phyloP scores from a whole-genome alignment of 352 stramenopile genomes.

The Pythium dissotocum region DNA sequence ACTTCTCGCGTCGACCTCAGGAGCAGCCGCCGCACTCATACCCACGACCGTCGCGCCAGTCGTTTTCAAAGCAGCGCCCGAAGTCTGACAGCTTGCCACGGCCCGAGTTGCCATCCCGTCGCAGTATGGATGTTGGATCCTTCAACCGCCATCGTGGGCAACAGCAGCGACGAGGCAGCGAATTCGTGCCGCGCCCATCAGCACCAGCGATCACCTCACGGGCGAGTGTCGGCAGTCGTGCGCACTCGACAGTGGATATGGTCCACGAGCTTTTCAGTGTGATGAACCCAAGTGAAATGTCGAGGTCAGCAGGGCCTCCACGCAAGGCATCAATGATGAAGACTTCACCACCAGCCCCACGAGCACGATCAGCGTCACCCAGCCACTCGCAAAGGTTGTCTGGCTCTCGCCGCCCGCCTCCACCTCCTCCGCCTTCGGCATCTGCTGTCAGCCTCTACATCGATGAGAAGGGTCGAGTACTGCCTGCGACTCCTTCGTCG shows the following conservation, averaged over 20 bases:
- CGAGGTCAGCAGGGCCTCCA: slow-evolving; percentile 23
- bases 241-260: slow-evolving; percentile 49
- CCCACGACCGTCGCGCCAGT: not conserved
- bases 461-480: slow-evolving; percentile 24
- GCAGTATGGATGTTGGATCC: slow-evolving; percentile 22
- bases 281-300: slow-evolving; percentile 67
- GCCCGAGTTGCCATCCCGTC: slow-evolving; percentile 9
- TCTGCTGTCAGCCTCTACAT: slow-evolving; percentile 22
- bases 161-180: slow-evolving; percentile 18
- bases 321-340: slow-evolving; percentile 16
- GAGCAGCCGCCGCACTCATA: not conserved
- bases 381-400: slow-evolving; percentile 7
- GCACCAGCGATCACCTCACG: slow-evolving; percentile 9
- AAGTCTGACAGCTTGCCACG: slow-evolving; percentile 10
- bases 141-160: slow-evolving; percentile 17
- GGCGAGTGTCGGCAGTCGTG: slow-evolving; percentile 23
- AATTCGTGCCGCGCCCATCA: slow-evolving; percentile 17
- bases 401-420: slow-evolving; percentile 8
- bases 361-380: slow-evolving; percentile 15
- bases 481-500: slow-evolving; percentile 17
- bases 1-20: slow-evolving; percentile 11
- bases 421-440: slow-evolving; percentile 13
- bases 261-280: slow-evolving; percentile 60
- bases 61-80: slow-evolving; percentile 1
- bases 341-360: slow-evolving; percentile 9